phyloP scores from a whole-genome alignment of 805 yeast genomes.

The Candida yuanshanica region DNA sequence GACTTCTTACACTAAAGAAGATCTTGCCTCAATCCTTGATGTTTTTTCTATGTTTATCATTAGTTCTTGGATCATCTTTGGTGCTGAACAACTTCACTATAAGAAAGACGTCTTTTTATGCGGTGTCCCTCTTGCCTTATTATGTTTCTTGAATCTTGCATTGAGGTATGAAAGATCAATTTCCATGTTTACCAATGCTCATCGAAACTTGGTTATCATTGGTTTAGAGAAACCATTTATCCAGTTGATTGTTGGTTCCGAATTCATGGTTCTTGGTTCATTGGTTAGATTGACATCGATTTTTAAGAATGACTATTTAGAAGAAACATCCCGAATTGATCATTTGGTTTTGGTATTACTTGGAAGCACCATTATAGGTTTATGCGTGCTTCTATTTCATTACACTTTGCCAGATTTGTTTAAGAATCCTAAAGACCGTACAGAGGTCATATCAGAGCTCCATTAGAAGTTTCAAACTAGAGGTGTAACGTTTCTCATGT shows the following conservation, averaged over 20 bases:
- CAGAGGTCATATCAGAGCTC: too few relatives aligned
- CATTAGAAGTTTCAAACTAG: too few relatives aligned
- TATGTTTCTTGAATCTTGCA: constrained; percentile 2
- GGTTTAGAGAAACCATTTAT: background rate
- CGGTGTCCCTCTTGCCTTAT: constrained; percentile 2
- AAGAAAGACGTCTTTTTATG: constrained; percentile 10
- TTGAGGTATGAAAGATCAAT: background rate
- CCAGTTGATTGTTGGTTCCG: constrained; percentile 1
- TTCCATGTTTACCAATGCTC: background rate
- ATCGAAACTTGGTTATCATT: too few relatives aligned
- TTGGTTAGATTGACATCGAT: constrained; percentile 2
- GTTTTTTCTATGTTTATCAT: constrained; percentile 6
- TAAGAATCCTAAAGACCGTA: background rate
- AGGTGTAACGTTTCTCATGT: too few relatives aligned
- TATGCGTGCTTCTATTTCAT: constrained; percentile 2
- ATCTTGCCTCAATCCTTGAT: constrained; percentile 3
- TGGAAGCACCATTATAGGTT: constrained; percentile 1
- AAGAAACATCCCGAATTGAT: constrained; percentile 1
- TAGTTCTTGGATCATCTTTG: constrained; percentile 10
- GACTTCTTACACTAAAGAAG: constrained; percentile 2
- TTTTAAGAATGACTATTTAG: constrained; percentile 2
- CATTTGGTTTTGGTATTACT: constrained; percentile 4
- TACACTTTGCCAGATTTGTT: background rate
- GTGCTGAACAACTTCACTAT: constrained; percentile 9
- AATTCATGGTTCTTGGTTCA: constrained; percentile 2